Conservation (phyloP, 2,329 filamentous ascomycete species). For the Hymenoscyphus scutula region DNA sequence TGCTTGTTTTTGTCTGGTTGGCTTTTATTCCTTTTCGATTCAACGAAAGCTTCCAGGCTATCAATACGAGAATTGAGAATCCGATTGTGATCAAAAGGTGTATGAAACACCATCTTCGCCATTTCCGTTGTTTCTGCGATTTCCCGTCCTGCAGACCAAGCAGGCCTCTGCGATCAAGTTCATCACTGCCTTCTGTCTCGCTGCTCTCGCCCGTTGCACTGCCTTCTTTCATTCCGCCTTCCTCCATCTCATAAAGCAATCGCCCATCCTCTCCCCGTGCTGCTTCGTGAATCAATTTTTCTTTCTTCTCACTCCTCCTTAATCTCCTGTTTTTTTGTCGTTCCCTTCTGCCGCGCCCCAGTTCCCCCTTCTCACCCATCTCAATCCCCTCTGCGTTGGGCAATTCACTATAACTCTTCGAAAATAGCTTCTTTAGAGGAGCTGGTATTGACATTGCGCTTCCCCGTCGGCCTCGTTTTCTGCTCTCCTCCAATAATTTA, state of each 20-base stretch:
- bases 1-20: conserved; percentile 52
- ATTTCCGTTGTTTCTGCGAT: conserved; percentile 50
- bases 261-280: conserved; percentile 66
- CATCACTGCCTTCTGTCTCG: conserved; percentile 58
- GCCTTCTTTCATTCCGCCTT: conserved; percentile 68
- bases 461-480: conserved; percentile 41
- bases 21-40: conserved; percentile 40
- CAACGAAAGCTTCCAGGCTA: conserved; percentile 58
- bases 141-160: conserved; percentile 46
- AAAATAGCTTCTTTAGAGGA: conserved; percentile 41
- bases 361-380: conserved; percentile 11
- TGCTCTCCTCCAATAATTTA: conserved; percentile 53
- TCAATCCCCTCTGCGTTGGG: conserved; percentile 32
- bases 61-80: conserved; percentile 54
- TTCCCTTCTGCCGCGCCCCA: conserved; percentile 17
- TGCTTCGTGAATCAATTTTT: conserved; percentile 51
- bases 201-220: conserved; percentile 62
- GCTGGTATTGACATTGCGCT: conserved; percentile 32
- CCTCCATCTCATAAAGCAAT: conserved; percentile 89
- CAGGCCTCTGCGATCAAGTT: conserved; percentile 54
- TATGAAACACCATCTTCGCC: conserved; percentile 53
- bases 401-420: conserved; percentile 31
- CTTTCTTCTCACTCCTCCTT: conserved; percentile 49
- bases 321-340: conserved; percentile 52
- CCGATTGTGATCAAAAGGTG: conserved; percentile 51